A percentile compares a stretch with the other conserved stretches of the same genome.
phyloP scores from a whole-genome alignment of 371 early-diverging fungal species.

The Parasitella parasitica region DNA sequence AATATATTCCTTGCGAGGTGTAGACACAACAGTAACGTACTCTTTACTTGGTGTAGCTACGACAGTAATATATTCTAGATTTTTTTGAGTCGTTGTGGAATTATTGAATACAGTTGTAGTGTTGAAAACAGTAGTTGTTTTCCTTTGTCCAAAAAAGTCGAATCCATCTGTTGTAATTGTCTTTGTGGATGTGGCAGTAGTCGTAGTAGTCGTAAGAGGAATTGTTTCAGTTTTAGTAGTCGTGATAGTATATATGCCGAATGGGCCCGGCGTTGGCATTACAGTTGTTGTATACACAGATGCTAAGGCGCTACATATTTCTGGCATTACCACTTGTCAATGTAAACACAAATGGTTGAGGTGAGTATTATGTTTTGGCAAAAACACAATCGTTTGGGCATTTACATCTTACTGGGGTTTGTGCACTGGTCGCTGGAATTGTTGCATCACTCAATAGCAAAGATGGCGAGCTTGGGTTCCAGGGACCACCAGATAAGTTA shows the following conservation, averaged over 20 bases:
- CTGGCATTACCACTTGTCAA: neutral
- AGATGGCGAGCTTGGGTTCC: no score
- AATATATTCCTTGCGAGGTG: neutral
- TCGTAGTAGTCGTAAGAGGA: neutral
- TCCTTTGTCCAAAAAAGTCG: neutral
- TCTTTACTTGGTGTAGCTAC: neutral
- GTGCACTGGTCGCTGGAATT: no score
- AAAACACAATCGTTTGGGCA: neutral
- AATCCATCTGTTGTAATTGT: neutral
- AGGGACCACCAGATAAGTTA: neutral
- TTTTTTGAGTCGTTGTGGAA: neutral
- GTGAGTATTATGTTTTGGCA: neutral
- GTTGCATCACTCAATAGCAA: neutral
- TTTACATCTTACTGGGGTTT: neutral
- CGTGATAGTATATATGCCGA: neutral
- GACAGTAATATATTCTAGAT: neutral
- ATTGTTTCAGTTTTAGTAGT: neutral
- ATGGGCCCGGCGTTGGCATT: neutral
- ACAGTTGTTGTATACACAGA: neutral
- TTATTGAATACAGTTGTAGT: neutral
- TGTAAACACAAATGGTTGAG: neutral
- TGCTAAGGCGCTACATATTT: neutral
- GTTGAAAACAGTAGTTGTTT: neutral
- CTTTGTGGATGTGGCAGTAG: neutral
- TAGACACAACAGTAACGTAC: neutral